Base-by-base conservation (phyloP, 2,329 filamentous ascomycete genomes). In the Fusarium mangiferae region DNA sequence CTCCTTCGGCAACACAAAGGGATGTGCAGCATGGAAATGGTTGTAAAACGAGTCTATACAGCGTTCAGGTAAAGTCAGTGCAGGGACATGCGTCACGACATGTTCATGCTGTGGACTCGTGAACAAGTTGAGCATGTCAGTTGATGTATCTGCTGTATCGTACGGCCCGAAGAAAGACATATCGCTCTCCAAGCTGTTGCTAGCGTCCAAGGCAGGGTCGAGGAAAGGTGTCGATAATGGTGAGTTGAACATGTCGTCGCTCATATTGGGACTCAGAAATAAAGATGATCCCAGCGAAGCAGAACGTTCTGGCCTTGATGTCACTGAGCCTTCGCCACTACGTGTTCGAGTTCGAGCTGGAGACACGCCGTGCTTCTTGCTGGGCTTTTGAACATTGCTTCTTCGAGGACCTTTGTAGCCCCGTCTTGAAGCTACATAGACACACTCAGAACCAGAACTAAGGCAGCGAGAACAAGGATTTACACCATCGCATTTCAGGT, bases 401-500 rank as follows among this genome's bases (percentile, higher is more conserved):
- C 82, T 72, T 72, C 82, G 75, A 72, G 82, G 79, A 20, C 92
- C 91, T 81, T 93, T 94, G 84, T 93, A 94, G 36, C 93, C 93
- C 69, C 93, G 89, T 48, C 93, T 90, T 44, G 92, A 94, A 49
- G 92, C 90, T 55, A 94, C 89, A 80, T 94, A 95, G 78, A 90
- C 83, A 81, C 93, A 96, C 54, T 91, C 86, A 24, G 86, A 83
- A 63, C 88, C 87, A 54, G 88, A 87, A 57, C 84, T 82, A 28
- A 83, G 83, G 81, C 93, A 95, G 61, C 93, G 90, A 52, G 88
- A 87, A 82, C 93, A 95, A 18, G 93, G 93, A 38, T 83, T 90
- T 42, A 85, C 83, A 35, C 92, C 92, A 81, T 95, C 92, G 80
- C 93, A 95, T 80, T 94, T 95, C 55, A 95, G 86, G 81, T 95